Conservation (phyloP, 176 grass and related monocot species). For the Echinochloa phyllopogon region DNA sequence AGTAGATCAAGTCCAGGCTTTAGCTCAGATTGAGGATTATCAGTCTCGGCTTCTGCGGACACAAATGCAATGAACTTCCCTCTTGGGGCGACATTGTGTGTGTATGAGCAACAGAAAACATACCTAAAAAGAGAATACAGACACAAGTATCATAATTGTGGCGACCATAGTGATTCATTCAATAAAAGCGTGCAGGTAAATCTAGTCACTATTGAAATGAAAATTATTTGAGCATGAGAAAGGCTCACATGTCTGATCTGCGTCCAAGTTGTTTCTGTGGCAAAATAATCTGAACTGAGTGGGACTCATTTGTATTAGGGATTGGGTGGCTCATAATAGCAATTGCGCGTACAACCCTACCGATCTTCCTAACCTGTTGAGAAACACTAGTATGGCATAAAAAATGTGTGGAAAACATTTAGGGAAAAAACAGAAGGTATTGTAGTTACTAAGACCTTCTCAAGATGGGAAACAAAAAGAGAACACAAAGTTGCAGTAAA, state of each 20-base stretch:
- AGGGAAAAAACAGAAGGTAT: neutral
- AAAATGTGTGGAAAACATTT: neutral
- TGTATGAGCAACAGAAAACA: constrained; percentile 93
- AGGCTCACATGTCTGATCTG: constrained; percentile 89
- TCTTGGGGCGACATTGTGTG: constrained; percentile 89
- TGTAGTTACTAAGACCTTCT: constrained; percentile 34
- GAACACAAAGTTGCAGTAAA: neutral
- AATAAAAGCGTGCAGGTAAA: constrained; percentile 24
- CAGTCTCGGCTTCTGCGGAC: constrained; percentile 77
- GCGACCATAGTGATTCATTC: neutral
- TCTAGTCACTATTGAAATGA: neutral
- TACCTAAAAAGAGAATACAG: constrained; percentile 64
- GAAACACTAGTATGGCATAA: constrained; percentile 33
- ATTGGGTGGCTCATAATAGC: constrained; percentile 97
- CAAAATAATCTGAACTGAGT: constrained; percentile 90
- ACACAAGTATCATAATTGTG: constrained; percentile 41
- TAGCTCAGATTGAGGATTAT: constrained; percentile 68
- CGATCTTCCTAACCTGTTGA: constrained; percentile 80
- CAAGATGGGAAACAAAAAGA: constrained; percentile 1
- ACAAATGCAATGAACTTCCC: constrained; percentile 98
- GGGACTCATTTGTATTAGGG: constrained; percentile 75
- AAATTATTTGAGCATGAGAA: constrained; percentile 22
- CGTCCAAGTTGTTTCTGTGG: constrained; percentile 96
- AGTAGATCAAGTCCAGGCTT: constrained; percentile 88
- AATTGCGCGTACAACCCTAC: constrained; percentile 85